Base-by-base conservation (phyloP, 108 stramenopile species). In the Poteriospumella lacustris region DNA sequence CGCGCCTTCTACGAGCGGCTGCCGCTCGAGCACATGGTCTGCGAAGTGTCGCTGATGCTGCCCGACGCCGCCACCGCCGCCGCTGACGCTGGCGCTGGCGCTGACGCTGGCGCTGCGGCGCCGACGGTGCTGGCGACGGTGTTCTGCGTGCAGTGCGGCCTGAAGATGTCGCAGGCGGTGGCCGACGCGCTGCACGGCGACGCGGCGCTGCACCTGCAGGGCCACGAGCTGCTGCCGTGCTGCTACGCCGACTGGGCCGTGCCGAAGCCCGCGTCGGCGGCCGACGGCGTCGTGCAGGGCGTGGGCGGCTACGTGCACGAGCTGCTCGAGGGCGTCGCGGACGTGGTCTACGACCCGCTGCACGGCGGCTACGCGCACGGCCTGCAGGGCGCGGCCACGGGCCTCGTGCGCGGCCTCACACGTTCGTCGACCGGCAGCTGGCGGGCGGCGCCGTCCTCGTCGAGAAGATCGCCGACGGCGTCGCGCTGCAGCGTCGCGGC, bases 11-110 rank as follows among this genome's bases (percentile, higher is more conserved):
- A 81, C 42, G 29, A 39, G n/a, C 80, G 73, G 56, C 59, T 81
- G 19, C 80, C 76, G 31, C 52, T 81, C 19, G 72, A 81, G 39
- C 42, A 81, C 42, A 81, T 81, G 80, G 43, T 81, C 1, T 81
- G 80, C 36, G 80, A 81, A 15, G 80, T 81, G 24, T 75, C 72
- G 1, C 39, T 73, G 3, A 67, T 79, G 42, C 15, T 34, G 15
- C 29, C 29, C 5, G 12, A 56, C 15, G 52, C 15, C 24, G 52
- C 24, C 52, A 56, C 15, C 15, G 24, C 24, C 52, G 24, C 24
- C 52, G 52, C 24, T 56, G 15, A 19, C 15, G 15, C 15, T 56
- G 52, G 24, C 24, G 24, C 15, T 15, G 24, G 15, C 24, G 24
- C 24, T 56, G 15, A 19, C 15, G 52, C 24, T 56, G 52, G 52